phyloP scores from a whole-genome alignment of 2,329 filamentous ascomycete genomes.

The Trichoderma sp. region DNA sequence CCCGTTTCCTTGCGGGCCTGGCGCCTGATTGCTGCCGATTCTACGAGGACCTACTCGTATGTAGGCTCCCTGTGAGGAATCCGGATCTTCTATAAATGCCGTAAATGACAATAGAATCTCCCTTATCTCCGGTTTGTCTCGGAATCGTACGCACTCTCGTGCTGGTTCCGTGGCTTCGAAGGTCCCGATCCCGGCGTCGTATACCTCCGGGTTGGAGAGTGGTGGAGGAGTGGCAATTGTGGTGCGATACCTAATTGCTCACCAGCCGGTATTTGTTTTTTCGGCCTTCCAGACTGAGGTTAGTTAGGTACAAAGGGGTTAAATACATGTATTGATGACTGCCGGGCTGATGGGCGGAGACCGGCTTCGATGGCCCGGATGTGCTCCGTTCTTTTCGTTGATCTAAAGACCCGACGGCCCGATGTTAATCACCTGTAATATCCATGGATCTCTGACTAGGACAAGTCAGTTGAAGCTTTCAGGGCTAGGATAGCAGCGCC shows the following conservation, averaged over 20 bases:
- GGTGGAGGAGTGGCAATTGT: neutral
- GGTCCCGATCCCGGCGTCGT: too few relatives aligned
- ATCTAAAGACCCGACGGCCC: too few relatives aligned
- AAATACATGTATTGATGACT: too few relatives aligned
- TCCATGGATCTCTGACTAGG: too few relatives aligned
- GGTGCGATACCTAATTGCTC: neutral
- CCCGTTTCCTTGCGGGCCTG: neutral
- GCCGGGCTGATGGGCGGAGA: too few relatives aligned
- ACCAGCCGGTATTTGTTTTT: neutral
- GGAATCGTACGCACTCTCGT: too few relatives aligned
- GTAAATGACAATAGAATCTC: neutral
- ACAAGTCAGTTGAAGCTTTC: neutral
- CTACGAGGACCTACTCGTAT: neutral
- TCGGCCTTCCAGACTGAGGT: neutral
- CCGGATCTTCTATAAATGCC: neutral
- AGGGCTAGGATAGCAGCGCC: neutral
- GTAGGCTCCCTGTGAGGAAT: neutral
- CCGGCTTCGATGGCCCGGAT: too few relatives aligned
- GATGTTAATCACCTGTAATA: too few relatives aligned
- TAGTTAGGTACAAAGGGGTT: neutral
- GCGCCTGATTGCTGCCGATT: neutral
- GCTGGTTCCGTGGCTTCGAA: too few relatives aligned
- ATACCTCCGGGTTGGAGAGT: neutral
- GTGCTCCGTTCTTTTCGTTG: too few relatives aligned
- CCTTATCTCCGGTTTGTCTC: neutral